Conservation (phyloP, 2,329 filamentous ascomycete species). For the Albophoma yamanashiensis region DNA sequence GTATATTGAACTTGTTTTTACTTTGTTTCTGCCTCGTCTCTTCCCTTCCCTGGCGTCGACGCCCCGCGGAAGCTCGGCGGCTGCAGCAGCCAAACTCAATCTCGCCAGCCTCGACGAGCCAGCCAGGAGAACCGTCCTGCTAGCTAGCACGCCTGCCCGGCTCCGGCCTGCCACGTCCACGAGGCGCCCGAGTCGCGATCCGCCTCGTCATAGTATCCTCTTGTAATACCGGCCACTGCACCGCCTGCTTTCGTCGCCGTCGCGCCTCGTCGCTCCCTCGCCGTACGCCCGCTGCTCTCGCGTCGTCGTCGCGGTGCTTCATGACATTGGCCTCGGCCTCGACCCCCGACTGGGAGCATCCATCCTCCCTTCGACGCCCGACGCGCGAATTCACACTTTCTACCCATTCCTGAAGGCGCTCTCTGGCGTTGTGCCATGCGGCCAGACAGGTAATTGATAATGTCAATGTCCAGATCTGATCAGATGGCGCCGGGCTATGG, state of each 20-base stretch:
- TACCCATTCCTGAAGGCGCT: neutral
- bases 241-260: slow-evolving; percentile 3
- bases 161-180: neutral
- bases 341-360: neutral
- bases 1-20: slow-evolving; percentile 22
- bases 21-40: slow-evolving; percentile 17
- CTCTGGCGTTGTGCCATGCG: slow-evolving; percentile 28
- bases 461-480: slow-evolving; percentile 81
- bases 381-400: neutral
- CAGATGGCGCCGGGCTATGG: slow-evolving; percentile 79
- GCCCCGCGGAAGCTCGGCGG: neutral
- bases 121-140: neutral
- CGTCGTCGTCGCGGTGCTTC: neutral
- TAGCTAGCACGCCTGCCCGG: neutral
- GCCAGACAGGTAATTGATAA: slow-evolving; percentile 70
- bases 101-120: neutral
- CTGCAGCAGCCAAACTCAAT: neutral
- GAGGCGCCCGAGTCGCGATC: slow-evolving; percentile 2
- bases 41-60: slow-evolving; percentile 1
- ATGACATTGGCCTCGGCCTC: neutral
- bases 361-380: neutral
- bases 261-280: slow-evolving; percentile 1
- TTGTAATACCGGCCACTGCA: slow-evolving; percentile 25
- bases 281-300: neutral
- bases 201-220: slow-evolving; percentile 13